Percentiles rank a stretch among this genome's conserved stretches.
Conservation (phyloP, 2,329 filamentous ascomycete genomes). For the Diaporthe caulivora region DNA sequence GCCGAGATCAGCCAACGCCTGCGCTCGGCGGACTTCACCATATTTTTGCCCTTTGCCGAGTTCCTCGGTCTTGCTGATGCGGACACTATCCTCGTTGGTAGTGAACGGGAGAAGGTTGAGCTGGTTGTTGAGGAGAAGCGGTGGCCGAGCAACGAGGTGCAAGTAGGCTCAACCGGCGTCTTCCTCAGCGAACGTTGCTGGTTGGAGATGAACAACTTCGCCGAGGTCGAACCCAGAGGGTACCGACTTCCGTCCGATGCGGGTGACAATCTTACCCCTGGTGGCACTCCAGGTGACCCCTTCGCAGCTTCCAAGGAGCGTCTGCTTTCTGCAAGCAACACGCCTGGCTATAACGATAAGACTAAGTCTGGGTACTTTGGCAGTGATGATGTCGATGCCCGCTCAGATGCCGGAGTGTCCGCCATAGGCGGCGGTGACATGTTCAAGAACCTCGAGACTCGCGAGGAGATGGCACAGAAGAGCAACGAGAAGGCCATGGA, state of each 20-base stretch:
- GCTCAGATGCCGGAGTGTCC: constrained; percentile 93
- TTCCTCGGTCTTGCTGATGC: constrained; percentile 90
- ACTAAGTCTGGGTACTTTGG: constrained; percentile 84
- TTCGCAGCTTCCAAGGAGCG: constrained; percentile 75
- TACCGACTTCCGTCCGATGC: constrained; percentile 70
- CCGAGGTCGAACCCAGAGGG: constrained; percentile 68
- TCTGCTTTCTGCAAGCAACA: constrained; percentile 64
- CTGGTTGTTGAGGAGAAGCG: constrained; percentile 91
- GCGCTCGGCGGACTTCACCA: constrained; percentile 91
- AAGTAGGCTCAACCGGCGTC: constrained; percentile 90
- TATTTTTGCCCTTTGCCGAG: constrained; percentile 96
- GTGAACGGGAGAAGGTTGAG: constrained; percentile 91
- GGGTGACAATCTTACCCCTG: constrained; percentile 70
- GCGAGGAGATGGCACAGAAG: constrained; percentile 94
- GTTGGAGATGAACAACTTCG: constrained; percentile 86
- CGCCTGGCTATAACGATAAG: constrained; percentile 79
- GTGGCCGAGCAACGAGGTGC: constrained; percentile 93
- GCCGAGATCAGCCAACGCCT: constrained; percentile 96
- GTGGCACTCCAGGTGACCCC: constrained; percentile 60
- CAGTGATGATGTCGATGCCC: constrained; percentile 80
- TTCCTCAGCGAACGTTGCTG: constrained; percentile 97
- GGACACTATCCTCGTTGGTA: constrained; percentile 88
- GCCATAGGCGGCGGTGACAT: constrained; percentile 93
- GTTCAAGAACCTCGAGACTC: constrained; percentile 96
- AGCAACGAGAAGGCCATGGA: constrained; percentile 90